Base-by-base conservation (phyloP, 2,329 filamentous ascomycete genomes). In the Scolecobasidium constrictum region DNA sequence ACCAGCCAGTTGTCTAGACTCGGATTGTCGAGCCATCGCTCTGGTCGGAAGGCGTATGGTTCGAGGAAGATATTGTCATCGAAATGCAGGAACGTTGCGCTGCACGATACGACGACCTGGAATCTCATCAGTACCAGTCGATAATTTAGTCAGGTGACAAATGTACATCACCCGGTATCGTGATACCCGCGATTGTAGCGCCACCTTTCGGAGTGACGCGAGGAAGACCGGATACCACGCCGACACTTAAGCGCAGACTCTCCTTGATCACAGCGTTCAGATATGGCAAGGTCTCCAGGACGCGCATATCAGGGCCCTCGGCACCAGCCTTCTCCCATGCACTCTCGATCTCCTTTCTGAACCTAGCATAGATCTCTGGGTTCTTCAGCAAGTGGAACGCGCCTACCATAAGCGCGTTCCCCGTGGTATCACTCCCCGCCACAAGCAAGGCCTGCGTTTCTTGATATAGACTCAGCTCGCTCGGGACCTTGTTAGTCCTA, bases 381-480 rank as follows among this genome's bases (percentile, higher is more conserved):
- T 52, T 48, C 18, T 47, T 46, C 11, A 59, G 48, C n/a, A 61
- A 46, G 48, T 58, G 50, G 47, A 53, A 60, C 4, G 50, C 51
- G 19, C 51, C 50, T 34, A 53, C 49, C 1, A 53, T 49, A 31
- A 66, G 45, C 2, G 56, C 45, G 5, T 50, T 46, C 3, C 53
- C 55, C 2, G 57, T 60, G 2, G 59, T 68, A 46, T 68, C 64
- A 0, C 60, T 61, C 0, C 64, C 65, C 1, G 60, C 66, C 2
- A 53, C 48, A 1, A 66, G 39, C 16, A 69, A 46, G 4, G 55
- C 49, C 17, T 59, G 58, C 0, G 58, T 64, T 36, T 69, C 66
- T 3, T 65, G 64, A 35, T 61, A 64, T 3, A 71, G 49, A 35
- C 56, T 60, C 2, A 48, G 53, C 4, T 53, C 40, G 3, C 50